Evolutionary conservation across 331 rosid genomes (phyloP).

Genomic region (Quercus lobata): DNA sequence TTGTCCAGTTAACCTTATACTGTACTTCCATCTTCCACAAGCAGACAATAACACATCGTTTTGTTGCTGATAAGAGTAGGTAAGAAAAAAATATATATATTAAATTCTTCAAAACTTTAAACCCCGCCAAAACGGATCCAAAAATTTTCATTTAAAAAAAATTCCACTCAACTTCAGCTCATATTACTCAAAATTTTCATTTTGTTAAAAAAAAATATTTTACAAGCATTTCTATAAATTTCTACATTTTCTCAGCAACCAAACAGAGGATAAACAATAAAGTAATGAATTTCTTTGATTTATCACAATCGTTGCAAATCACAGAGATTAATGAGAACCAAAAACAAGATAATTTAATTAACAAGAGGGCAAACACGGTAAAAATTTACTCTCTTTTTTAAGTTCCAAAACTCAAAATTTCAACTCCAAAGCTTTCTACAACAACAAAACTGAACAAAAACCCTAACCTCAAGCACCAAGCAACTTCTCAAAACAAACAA

Average conservation of each 20-base stretch:
- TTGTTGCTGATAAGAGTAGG: slow-evolving; percentile 21
- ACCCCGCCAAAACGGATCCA: neutral
- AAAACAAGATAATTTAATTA: neutral
- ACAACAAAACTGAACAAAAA: neutral
- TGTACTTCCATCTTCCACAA: neutral
- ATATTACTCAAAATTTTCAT: neutral
- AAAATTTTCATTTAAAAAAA: neutral
- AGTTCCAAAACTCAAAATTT: neutral
- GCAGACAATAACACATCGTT: neutral
- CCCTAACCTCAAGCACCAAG: neutral
- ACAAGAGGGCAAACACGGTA: neutral
- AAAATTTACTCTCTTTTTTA: neutral
- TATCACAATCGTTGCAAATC: neutral
- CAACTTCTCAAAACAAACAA: neutral
- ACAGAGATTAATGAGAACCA: neutral
- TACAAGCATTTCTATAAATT: neutral
- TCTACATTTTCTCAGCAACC: neutral
- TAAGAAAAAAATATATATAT: neutral
- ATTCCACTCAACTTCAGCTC: neutral
- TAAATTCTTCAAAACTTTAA: neutral
- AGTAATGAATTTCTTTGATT: neutral
- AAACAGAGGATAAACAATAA: neutral
- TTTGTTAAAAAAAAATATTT: neutral
- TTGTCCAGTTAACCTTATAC: neutral
- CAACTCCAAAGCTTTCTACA: neutral